Evolutionary conservation across 768 basidiomycete species (phyloP).

Genomic region (Mycena albidolilacea): DNA sequence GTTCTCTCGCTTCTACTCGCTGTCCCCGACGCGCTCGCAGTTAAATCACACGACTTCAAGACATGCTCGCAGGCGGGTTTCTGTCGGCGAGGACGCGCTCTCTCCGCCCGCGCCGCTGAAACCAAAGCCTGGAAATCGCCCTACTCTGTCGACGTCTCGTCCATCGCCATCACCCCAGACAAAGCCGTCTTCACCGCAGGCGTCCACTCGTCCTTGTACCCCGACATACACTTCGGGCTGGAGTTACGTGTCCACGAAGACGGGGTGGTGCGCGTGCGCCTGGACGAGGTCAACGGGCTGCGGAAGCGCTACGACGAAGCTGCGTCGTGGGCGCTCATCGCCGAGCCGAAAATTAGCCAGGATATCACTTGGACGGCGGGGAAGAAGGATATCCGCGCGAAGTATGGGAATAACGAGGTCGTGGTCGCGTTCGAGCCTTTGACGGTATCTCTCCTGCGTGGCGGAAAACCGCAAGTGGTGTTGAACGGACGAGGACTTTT

Average conservation of each 20-base stretch:
- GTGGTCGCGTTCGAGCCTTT: slow-evolving; percentile 84
- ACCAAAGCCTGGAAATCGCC: slow-evolving; percentile 85
- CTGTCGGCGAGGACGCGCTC: slow-evolving; percentile 88
- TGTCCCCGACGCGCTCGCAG: slow-evolving; percentile 61
- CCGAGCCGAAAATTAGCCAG: slow-evolving; percentile 76
- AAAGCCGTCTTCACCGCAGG: slow-evolving; percentile 78
- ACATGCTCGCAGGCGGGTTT: slow-evolving; percentile 95
- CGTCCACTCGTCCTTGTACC: slow-evolving; percentile 88
- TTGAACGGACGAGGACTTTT: slow-evolving; percentile 91
- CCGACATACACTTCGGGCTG: slow-evolving; percentile 85
- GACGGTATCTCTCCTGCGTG: slow-evolving; percentile 77
- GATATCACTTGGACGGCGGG: slow-evolving; percentile 76
- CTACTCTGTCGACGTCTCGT: slow-evolving; percentile 78
- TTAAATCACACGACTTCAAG: slow-evolving; percentile 93
- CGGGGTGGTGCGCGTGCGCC: slow-evolving; percentile 91
- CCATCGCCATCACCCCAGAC: slow-evolving; percentile 66
- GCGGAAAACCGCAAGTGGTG: slow-evolving; percentile 87
- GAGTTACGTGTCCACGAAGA: slow-evolving; percentile 89
- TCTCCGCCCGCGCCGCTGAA: slow-evolving; percentile 80
- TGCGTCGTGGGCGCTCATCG: slow-evolving; percentile 87
- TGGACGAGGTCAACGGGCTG: slow-evolving; percentile 89
- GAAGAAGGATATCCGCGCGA: slow-evolving; percentile 73
- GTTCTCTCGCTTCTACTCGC: slow-evolving; percentile 53
- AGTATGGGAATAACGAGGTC: slow-evolving; percentile 78
- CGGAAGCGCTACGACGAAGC: slow-evolving; percentile 93